Conservation (phyloP, 73 alveolate species). For the Paramecium tetraurelia region DNA sequence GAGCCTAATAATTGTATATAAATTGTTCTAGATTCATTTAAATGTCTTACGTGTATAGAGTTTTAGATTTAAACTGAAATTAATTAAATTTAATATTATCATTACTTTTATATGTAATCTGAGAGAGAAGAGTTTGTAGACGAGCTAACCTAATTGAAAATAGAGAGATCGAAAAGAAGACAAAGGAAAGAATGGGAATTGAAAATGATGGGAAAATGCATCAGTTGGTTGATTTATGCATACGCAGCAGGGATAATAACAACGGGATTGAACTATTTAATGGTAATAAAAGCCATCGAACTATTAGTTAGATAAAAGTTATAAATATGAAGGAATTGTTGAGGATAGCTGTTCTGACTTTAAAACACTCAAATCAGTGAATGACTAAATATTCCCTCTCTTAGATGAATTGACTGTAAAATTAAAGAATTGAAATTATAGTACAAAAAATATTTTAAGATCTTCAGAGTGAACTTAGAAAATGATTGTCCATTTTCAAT, state of each 20-base stretch:
- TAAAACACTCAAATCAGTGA: not conserved
- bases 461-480: slow-evolving; percentile 25
- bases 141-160: not conserved
- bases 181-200: not conserved
- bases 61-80: not conserved
- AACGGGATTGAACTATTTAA: not conserved
- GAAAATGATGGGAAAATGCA: not conserved
- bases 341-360: slow-evolving; percentile 18
- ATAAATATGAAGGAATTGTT: not conserved
- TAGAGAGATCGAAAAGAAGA: not conserved
- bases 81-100: not conserved
- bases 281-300: not conserved
- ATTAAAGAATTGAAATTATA: not conserved
- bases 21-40: not conserved
- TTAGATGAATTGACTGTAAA: slow-evolving; percentile 23
- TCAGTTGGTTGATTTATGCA: not conserved
- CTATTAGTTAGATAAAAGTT: not conserved
- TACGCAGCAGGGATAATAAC: not conserved
- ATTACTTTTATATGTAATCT: not conserved
- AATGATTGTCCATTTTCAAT: slow-evolving; percentile 40
- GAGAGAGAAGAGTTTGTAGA: not conserved
- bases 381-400: slow-evolving; percentile 2
- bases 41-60: not conserved
- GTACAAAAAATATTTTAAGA: slow-evolving; percentile 31
- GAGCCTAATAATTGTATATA: not conserved